Evolutionary conservation across 2,329 filamentous ascomycete genomes (phyloP).

Genomic region (Colletotrichum tofieldiae): DNA sequence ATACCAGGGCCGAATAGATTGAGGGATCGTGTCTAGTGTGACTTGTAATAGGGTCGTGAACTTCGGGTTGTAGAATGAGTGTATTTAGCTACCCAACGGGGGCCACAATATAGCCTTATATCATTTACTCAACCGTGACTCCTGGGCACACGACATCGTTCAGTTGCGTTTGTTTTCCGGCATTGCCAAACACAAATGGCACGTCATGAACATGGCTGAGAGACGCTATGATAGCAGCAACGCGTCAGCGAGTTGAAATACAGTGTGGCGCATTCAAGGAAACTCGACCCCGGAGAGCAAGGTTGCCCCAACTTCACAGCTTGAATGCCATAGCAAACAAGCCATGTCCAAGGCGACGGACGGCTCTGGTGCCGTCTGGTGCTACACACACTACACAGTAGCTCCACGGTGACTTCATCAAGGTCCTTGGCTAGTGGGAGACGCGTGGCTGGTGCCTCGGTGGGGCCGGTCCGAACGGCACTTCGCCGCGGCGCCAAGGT

Average conservation of each 20-base stretch:
- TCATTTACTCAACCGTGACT: not conserved
- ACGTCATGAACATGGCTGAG: constrained; percentile 34
- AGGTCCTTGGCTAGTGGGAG: constrained; percentile 22
- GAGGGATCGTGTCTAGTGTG: not conserved
- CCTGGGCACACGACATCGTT: constrained; percentile 33
- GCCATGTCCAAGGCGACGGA: not conserved
- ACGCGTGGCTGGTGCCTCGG: constrained; percentile 28
- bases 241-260: constrained; percentile 26
- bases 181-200: not conserved
- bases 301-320: constrained; percentile 8
- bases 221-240: constrained; percentile 19
- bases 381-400: not conserved
- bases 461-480: constrained; percentile 20
- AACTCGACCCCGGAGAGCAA: not conserved
- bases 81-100: not conserved
- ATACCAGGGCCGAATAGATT: not conserved
- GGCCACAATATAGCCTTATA: constrained; percentile 9
- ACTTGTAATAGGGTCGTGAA: not conserved
- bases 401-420: constrained; percentile 38
- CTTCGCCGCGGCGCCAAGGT: constrained; percentile 33
- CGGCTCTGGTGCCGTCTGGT: constrained; percentile 13
- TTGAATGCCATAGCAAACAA: not conserved
- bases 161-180: not conserved
- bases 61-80: not conserved
- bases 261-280: constrained; percentile 19